These are phyloP conservation scores for Pelargonium australe DNA, from an alignment of 441 rosid genomes.

Conservation along the genomic window DNA sequence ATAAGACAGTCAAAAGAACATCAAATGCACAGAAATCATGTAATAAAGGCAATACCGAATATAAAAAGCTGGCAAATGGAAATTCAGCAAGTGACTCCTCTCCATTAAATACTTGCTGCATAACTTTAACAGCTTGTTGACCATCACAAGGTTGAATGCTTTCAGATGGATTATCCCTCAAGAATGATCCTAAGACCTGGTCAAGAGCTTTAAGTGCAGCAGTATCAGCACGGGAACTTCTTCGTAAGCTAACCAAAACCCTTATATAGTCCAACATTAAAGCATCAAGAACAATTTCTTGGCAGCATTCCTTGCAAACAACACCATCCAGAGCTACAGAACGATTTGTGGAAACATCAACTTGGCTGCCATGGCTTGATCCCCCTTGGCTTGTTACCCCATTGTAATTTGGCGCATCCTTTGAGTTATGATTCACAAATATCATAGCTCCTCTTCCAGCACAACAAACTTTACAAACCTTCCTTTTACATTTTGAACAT, in stretches of 20 bases:
- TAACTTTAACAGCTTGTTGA: constrained; percentile 27
- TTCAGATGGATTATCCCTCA: constrained; percentile 34
- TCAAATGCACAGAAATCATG: constrained; percentile 10
- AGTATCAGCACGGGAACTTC: constrained; percentile 62
- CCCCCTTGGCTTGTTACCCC: constrained; percentile 48
- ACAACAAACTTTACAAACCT: constrained; percentile 79
- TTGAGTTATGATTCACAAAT: constrained; percentile 41
- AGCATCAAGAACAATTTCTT: constrained; percentile 62
- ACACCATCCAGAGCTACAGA: constrained; percentile 48
- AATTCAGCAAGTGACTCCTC: constrained; percentile 90
- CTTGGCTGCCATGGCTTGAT: constrained; percentile 48
- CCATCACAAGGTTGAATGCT: constrained; percentile 34
- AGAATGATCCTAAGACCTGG: constrained; percentile 51
- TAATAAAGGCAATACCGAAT: constrained; percentile 45
- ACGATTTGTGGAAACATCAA: constrained; percentile 46
- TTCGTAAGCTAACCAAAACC: constrained; percentile 75
- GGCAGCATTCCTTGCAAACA: constrained; percentile 79
- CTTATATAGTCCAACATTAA: constrained; percentile 75
- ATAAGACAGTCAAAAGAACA: constrained; percentile 2
- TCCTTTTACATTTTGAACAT: constrained; percentile 69
- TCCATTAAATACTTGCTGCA: constrained; percentile 49
- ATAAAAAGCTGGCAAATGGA: constrained; percentile 79
- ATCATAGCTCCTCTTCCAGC: constrained; percentile 90
- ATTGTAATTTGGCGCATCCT: constrained; percentile 38
- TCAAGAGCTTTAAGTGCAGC: constrained; percentile 63